A percentile compares a stretch with the other conserved stretches of the same genome.
Evolutionary conservation across 2,329 filamentous ascomycete species (phyloP).

Genomic region (Neofusicoccum sp.): DNA sequence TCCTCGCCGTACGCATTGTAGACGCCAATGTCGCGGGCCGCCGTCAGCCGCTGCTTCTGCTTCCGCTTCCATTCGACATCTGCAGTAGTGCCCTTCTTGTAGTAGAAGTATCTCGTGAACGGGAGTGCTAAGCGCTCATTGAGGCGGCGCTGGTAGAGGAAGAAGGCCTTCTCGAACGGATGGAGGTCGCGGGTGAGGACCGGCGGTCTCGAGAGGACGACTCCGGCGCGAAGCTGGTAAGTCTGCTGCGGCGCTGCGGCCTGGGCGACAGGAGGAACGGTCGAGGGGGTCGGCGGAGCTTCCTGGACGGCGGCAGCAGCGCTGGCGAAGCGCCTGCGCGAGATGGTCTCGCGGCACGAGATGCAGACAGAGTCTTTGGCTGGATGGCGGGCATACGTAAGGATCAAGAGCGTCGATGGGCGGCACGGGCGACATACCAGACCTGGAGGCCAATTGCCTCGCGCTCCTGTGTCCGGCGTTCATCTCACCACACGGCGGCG

Average conservation of each 20-base stretch:
- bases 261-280: conserved; percentile 32
- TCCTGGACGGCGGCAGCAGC: conserved; percentile 38
- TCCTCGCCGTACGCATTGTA: conserved; percentile 73
- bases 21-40: conserved; percentile 79
- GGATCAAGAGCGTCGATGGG: conserved; percentile 11
- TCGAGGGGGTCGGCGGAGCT: conserved; percentile 25
- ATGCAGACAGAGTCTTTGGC: conserved; percentile 45
- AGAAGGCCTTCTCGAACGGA: conserved; percentile 88
- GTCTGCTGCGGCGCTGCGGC: conserved; percentile 42
- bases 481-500: conserved; percentile 31
- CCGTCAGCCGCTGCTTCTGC: conserved; percentile 70
- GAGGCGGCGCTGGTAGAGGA: conserved; percentile 94
- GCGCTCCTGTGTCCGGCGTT: conserved; percentile 46
- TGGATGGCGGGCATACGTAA: conserved; percentile 28
- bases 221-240: conserved; percentile 56
- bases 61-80: conserved; percentile 91
- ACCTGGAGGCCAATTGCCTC: conserved; percentile 42
- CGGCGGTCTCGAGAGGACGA: conserved; percentile 85
- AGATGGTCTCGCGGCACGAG: conserved; percentile 44
- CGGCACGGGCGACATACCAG: conserved; percentile 32
- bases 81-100: conserved; percentile 81
- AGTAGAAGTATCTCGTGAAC: conserved; percentile 91
- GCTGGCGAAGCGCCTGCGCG: conserved; percentile 34
- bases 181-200: conserved; percentile 80
- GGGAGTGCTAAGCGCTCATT: conserved; percentile 88